phyloP scores from a whole-genome alignment of 306 rosid genomes.

The Quercus wislizeni region DNA sequence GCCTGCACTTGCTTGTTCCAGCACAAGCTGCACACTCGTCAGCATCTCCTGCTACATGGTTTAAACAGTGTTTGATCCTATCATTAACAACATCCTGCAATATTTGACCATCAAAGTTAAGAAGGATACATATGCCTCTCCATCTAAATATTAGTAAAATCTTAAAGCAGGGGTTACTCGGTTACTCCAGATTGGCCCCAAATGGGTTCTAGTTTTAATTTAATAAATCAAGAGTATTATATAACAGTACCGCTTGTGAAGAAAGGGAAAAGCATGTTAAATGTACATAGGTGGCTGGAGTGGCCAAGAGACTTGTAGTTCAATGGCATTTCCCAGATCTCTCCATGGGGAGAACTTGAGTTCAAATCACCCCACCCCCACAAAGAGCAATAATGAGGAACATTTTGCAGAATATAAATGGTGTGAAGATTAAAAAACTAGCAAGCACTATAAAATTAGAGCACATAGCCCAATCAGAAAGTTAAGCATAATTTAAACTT shows the following conservation, averaged over 20 bases:
- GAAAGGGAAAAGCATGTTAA: no score
- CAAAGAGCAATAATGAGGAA: not conserved
- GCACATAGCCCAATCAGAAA: not conserved
- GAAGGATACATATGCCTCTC: slow-evolving; percentile 6
- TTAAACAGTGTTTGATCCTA: slow-evolving; percentile 74
- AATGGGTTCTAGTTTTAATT: not conserved
- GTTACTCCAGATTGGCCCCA: not conserved
- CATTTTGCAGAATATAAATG: not conserved
- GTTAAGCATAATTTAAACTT: slow-evolving; percentile 1
- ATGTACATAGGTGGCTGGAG: no score
- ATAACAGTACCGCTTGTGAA: no score
- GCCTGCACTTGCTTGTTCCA: slow-evolving; percentile 79
- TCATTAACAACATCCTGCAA: slow-evolving; percentile 83
- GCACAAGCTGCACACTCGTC: slow-evolving; percentile 78
- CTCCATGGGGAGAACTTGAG: no score
- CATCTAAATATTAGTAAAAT: not conserved
- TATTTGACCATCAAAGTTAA: slow-evolving; percentile 22
- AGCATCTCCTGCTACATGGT: slow-evolving; percentile 73
- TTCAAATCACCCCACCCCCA: no score
- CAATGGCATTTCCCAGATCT: no score
- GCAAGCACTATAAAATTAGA: not conserved
- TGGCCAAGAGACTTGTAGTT: no score
- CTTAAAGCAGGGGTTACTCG: not conserved
- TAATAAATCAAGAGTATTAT: not conserved
- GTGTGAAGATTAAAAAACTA: not conserved